Percentiles rank a stretch among this genome's conserved stretches.
Evolutionary conservation across 352 stramenopile genomes (phyloP).

Genomic region (Phytopythium boreale): DNA sequence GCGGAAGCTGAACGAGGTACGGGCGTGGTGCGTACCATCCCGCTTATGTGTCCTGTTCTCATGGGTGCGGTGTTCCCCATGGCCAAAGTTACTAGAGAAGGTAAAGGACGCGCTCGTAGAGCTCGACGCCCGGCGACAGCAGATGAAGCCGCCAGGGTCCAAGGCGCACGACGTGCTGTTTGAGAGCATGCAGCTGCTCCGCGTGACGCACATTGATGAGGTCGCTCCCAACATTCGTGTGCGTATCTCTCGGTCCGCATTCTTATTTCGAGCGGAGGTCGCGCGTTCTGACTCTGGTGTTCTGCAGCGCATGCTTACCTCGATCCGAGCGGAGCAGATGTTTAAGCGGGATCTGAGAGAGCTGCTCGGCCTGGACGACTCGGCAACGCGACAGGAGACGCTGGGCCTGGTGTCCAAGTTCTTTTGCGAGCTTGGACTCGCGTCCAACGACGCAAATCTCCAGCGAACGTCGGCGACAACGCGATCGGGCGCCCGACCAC

Average conservation of each 20-base stretch:
- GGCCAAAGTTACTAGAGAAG: conserved; percentile 25
- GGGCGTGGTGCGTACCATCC: background rate
- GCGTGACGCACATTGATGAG: conserved; percentile 29
- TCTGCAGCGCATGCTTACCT: conserved; percentile 33
- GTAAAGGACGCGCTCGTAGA: conserved; percentile 41
- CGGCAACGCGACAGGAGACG: conserved; percentile 26
- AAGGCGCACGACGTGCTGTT: conserved; percentile 34
- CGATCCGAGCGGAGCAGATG: conserved; percentile 25
- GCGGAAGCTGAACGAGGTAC: background rate
- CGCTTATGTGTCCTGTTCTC: background rate
- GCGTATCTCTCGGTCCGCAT: background rate
- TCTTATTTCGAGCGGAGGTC: no score
- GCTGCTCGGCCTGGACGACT: conserved; percentile 34
- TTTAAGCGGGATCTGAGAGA: conserved; percentile 28
- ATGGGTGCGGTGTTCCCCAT: background rate
- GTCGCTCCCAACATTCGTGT: conserved; percentile 31
- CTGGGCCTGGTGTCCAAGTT: conserved; percentile 23
- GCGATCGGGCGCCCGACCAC: background rate
- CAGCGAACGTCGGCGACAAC: background rate
- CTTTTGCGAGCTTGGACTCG: conserved; percentile 24
- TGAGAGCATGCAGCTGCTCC: conserved; percentile 40
- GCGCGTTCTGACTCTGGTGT: background rate
- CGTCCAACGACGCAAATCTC: background rate
- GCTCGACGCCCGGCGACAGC: conserved; percentile 36
- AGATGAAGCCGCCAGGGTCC: conserved; percentile 45